Conservation (phyloP, 768 basidiomycete genomes). For the Suillus subaureus region DNA sequence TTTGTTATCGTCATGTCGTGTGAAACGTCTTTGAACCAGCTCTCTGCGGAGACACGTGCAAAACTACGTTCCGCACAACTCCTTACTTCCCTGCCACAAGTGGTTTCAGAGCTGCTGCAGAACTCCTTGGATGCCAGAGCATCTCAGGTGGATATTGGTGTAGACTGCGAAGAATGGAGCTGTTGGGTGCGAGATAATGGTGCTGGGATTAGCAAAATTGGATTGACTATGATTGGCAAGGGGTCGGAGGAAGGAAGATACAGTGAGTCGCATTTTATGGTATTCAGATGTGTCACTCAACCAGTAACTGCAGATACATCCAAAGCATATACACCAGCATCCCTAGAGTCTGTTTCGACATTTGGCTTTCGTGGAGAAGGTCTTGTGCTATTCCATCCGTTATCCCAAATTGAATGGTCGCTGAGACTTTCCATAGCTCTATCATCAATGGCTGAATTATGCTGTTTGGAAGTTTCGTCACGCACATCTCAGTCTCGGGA, state of each 20-base stretch:
- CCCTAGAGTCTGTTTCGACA: slow-evolving; percentile 55
- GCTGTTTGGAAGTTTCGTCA: slow-evolving; percentile 80
- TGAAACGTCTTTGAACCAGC: slow-evolving; percentile 32
- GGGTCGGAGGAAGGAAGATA: slow-evolving; percentile 62
- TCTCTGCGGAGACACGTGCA: slow-evolving; percentile 64
- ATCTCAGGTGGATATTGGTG: slow-evolving; percentile 63
- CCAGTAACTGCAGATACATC: slow-evolving; percentile 58
- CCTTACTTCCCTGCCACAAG: slow-evolving; percentile 76
- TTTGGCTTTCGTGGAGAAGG: slow-evolving; percentile 97
- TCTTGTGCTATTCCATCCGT: slow-evolving; percentile 29
- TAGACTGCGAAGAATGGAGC: slow-evolving; percentile 78
- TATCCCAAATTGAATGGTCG: not conserved
- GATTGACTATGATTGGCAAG: slow-evolving; percentile 55
- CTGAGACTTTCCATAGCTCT: slow-evolving; percentile 54
- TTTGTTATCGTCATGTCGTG: slow-evolving; percentile 19
- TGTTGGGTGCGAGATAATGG: slow-evolving; percentile 91
- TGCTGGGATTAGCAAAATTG: slow-evolving; percentile 65
- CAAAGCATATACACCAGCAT: slow-evolving; percentile 59
- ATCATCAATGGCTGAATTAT: slow-evolving; percentile 80
- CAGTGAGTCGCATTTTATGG: slow-evolving; percentile 50
- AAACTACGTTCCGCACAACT: slow-evolving; percentile 83
- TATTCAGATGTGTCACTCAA: not conserved
- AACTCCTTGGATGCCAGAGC: slow-evolving; percentile 88
- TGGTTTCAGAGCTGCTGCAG: slow-evolving; percentile 85
- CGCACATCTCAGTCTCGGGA: slow-evolving; percentile 63